Base-by-base conservation (phyloP, 352 stramenopile genomes). In the Globisporangium apiculatum region DNA sequence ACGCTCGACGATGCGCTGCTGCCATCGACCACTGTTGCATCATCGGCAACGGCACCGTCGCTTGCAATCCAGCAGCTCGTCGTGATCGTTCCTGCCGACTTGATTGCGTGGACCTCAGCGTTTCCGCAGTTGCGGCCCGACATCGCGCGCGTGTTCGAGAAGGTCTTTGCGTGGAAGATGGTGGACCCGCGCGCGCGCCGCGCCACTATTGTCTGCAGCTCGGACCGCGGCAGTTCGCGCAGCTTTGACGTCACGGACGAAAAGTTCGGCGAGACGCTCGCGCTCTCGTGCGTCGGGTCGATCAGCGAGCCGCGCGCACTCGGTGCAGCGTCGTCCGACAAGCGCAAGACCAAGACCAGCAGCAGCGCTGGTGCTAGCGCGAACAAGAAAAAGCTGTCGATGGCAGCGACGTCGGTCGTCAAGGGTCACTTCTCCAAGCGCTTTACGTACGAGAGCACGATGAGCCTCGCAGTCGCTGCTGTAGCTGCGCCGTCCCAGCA, bases 401-500 rank as follows among this genome's bases (percentile, higher is more conserved):
- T 9, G 15, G 38, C 51, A 7, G 15, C 18, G 9, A 37, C 9
- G 10, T 38, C 37, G 10, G 36, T 52, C 17, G 47, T 75, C 7
- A 87, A 79, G 56, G 81, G 81, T 0, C 59, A 80, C 50, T 88
- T 92, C 48, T 90, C 83, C 10, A 90, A 89, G 45, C 69, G 83
- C 9, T 92, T 86, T 61, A 79, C 75, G 6, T 90, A 88, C 49
- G 53, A 69, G 7, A 87, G 68, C 45, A 57, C 64, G 17, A 62
- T 51, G 15, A 46, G 61, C 11, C 15, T 64, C 18, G 0, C 18
- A 17, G 9, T 38, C 24, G 24, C 40, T 24, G 42, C 40, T 11
- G 36, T 18, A 1, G 31, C 9, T 3, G 40, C 48, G 6, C 24
- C 24, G 24, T 31, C 24, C 24, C 24, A 31, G 24, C 24, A 31